These are phyloP conservation scores for Ceratobasidium sp. DNA, from an alignment of 1,284 basidiomycete genomes.

Conservation along the genomic window DNA sequence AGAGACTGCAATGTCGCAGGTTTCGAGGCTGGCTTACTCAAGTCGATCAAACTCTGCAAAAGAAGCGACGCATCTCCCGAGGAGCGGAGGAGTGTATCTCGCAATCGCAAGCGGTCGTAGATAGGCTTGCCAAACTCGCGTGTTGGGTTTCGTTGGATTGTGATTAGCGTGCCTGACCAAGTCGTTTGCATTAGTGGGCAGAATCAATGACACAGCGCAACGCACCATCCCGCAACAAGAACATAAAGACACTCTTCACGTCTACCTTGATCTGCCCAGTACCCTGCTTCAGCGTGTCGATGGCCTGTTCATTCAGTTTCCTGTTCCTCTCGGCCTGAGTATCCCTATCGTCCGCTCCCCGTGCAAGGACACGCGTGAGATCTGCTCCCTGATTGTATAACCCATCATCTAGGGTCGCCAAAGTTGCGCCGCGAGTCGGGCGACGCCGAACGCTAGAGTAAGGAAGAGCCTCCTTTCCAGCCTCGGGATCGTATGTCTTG, in stretches of 20 bases:
- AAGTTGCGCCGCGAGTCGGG: not conserved
- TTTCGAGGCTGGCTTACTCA: constrained; percentile 51
- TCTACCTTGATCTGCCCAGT: constrained; percentile 63
- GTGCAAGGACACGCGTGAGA: constrained; percentile 15
- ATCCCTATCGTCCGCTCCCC: not conserved
- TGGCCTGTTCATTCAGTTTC: constrained; percentile 43
- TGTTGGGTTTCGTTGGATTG: constrained; percentile 58
- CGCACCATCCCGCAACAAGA: constrained; percentile 66
- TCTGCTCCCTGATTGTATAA: constrained; percentile 4
- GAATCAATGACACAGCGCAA: not conserved
- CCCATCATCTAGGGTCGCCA: not conserved
- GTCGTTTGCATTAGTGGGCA: not conserved
- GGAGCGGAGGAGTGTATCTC: constrained; percentile 63
- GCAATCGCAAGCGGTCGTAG: constrained; percentile 60
- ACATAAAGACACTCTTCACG: constrained; percentile 66
- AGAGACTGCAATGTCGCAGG: not conserved
- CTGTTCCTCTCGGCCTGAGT: constrained; percentile 19
- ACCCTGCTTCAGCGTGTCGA: constrained; percentile 63
- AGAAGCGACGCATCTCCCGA: constrained; percentile 68
- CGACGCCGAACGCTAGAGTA: not conserved
- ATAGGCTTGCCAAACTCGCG: constrained; percentile 63
- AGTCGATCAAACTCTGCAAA: constrained; percentile 66
- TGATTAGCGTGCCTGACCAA: constrained; percentile 61
- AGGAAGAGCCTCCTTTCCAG: not conserved
- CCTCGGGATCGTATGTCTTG: constrained; percentile 28